Percentiles rank a stretch among this genome's conserved stretches.
These are phyloP conservation scores for Austroboletus eburneus DNA, from an alignment of 768 basidiomycete species.

Conservation along the genomic window DNA sequence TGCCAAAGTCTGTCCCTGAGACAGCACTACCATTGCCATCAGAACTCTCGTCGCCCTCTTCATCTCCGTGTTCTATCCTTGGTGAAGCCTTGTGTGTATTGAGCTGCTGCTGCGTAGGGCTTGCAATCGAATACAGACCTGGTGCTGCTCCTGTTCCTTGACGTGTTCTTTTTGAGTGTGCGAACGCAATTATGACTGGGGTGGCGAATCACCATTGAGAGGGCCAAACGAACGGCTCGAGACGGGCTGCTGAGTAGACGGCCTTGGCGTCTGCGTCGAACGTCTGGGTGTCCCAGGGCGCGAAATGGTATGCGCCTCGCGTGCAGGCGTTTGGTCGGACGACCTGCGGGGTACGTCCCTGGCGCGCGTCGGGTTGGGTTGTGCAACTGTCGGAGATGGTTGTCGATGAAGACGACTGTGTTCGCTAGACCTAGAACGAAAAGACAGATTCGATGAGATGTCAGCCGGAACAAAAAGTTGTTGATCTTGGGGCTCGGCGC, in stretches of 20 bases:
- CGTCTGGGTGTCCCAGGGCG: conserved; percentile 27
- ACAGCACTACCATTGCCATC: conserved; percentile 36
- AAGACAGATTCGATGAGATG: conserved; percentile 18
- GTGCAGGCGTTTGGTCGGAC: conserved; percentile 7
- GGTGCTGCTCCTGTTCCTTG: conserved; percentile 30
- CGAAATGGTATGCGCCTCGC: conserved; percentile 20
- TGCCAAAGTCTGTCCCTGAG: conserved; percentile 42
- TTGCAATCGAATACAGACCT: conserved; percentile 20
- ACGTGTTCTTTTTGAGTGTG: conserved; percentile 32
- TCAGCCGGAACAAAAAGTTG: conserved; percentile 75
- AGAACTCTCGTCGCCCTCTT: conserved; percentile 24
- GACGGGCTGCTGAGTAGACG: conserved; percentile 30
- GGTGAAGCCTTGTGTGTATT: conserved; percentile 18
- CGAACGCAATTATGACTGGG: conserved; percentile 35
- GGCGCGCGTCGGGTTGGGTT: conserved; percentile 28
- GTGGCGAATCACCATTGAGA: conserved; percentile 48
- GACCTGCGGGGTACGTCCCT: conserved; percentile 17
- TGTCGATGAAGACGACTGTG: conserved; percentile 7
- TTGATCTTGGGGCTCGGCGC: conserved; percentile 55
- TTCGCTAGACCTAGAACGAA: conserved; percentile 7
- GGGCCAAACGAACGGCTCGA: conserved; percentile 34
- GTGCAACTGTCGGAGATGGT: conserved; percentile 18
- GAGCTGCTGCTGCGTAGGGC: conserved; percentile 17
- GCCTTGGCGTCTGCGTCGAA: conserved; percentile 24
- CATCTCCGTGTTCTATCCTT: conserved; percentile 10